These are phyloP conservation scores for Tolypocladium cylindrosporum DNA, from an alignment of 2,329 filamentous ascomycete genomes.

Conservation along the genomic window DNA sequence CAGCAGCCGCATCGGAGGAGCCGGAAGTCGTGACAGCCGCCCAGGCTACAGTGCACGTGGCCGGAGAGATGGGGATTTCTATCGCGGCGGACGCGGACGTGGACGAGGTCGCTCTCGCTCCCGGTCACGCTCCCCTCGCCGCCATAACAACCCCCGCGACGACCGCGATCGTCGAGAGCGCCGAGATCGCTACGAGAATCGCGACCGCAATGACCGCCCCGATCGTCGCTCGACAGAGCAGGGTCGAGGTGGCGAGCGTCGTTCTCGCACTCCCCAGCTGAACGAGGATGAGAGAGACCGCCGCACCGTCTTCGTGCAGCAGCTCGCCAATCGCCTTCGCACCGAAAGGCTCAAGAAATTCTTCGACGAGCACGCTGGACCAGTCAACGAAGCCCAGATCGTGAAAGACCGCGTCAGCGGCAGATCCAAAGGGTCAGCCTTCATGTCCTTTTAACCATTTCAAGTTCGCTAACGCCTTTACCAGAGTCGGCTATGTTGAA, in stretches of 20 bases:
- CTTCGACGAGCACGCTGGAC: constrained; percentile 90
- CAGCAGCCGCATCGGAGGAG: constrained; percentile 67
- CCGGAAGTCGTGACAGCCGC: constrained; percentile 65
- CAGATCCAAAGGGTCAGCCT: constrained; percentile 84
- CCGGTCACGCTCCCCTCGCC: constrained; percentile 61
- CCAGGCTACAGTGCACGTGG: constrained; percentile 59
- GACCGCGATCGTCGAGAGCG: constrained; percentile 41
- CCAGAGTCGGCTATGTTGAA: constrained; percentile 96
- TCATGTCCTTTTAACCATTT: background rate
- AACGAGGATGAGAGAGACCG: constrained; percentile 95
- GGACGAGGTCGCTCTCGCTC: constrained; percentile 55
- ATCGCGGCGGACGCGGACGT: constrained; percentile 34
- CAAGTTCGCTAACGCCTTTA: constrained; percentile 22
- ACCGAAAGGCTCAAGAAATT: constrained; percentile 90
- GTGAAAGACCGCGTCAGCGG: constrained; percentile 96
- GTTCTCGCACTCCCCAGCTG: constrained; percentile 56
- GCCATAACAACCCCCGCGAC: constrained; percentile 48
- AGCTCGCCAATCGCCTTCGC: constrained; percentile 85
- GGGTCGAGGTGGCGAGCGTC: constrained; percentile 39
- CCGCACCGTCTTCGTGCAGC: constrained; percentile 96
- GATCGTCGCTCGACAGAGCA: constrained; percentile 42
- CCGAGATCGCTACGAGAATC: constrained; percentile 35
- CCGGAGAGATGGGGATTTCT: constrained; percentile 66
- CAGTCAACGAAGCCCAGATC: constrained; percentile 95
- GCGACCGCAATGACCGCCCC: constrained; percentile 38